A percentile compares a stretch with the other conserved stretches of the same genome.
Evolutionary conservation across 768 basidiomycete genomes (phyloP).

Genomic region (Suillus ampliporus): DNA sequence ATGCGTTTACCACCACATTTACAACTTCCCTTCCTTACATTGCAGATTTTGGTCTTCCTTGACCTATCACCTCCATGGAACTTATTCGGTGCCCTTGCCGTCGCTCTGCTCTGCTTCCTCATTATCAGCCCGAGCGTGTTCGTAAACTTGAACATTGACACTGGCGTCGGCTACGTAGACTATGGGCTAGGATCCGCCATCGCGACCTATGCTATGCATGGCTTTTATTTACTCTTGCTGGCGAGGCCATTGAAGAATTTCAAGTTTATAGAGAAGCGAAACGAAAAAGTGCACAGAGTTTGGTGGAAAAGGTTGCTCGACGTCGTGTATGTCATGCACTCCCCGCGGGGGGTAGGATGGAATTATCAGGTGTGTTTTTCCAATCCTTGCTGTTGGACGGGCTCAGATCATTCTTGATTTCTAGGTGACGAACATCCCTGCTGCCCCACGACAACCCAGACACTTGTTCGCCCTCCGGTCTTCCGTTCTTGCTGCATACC

Average conservation of each 20-base stretch:
- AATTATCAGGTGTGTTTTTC: conserved; percentile 8
- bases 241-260: conserved; percentile 7
- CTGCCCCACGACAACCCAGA: conserved; percentile 6
- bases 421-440: conserved; percentile 10
- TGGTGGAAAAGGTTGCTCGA: conserved; percentile 10
- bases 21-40: conserved; percentile 1
- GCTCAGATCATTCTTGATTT: neutral
- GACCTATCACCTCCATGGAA: conserved; percentile 2
- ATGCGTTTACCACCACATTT: conserved; percentile 1
- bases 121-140: neutral
- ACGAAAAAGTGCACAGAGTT: neutral
- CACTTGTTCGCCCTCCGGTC: conserved; percentile 4
- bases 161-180: conserved; percentile 10
- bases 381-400: neutral
- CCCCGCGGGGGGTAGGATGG: conserved; percentile 15
- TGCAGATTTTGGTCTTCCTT: neutral
- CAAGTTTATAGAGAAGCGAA: neutral
- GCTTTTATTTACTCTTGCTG: conserved; percentile 10
- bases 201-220: neutral
- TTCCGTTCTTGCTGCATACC: neutral
- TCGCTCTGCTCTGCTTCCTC: neutral
- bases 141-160: neutral
- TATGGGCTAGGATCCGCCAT: conserved; percentile 1
- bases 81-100: neutral
- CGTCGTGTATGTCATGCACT: neutral